Evolutionary conservation across 2,329 filamentous ascomycete species (phyloP).

Genomic region (Didymellaceae sp.): DNA sequence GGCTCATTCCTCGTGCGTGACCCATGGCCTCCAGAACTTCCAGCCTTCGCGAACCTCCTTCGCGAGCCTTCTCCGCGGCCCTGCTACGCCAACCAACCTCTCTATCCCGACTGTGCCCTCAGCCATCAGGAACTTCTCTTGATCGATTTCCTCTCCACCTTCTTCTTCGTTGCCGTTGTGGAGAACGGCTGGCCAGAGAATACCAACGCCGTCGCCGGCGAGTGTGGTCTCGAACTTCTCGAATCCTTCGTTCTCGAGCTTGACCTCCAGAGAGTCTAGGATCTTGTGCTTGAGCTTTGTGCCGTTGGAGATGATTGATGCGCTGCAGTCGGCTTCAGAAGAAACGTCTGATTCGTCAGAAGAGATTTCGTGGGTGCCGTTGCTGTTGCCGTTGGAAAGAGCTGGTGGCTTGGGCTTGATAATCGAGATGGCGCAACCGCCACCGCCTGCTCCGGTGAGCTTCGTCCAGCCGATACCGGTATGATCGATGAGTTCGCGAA

Average conservation of each 20-base stretch:
- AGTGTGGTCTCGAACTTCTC: slow-evolving; percentile 86
- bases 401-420: slow-evolving; percentile 67
- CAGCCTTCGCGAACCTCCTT: slow-evolving; percentile 48
- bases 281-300: slow-evolving; percentile 47
- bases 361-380: slow-evolving; percentile 29
- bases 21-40: slow-evolving; percentile 51
- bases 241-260: slow-evolving; percentile 69
- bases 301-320: slow-evolving; percentile 40
- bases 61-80: slow-evolving; percentile 32
- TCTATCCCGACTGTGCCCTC: slow-evolving; percentile 87
- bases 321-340: slow-evolving; percentile 34
- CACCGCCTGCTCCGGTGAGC: slow-evolving; percentile 92
- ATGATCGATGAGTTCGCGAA: slow-evolving; percentile 84
- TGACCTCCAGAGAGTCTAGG: slow-evolving; percentile 67
- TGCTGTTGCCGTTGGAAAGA: slow-evolving; percentile 54
- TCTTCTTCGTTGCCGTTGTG: slow-evolving; percentile 83
- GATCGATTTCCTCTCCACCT: slow-evolving; percentile 89
- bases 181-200: slow-evolving; percentile 90
- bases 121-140: slow-evolving; percentile 85
- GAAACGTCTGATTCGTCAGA: slow-evolving; percentile 35
- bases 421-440: slow-evolving; percentile 92
- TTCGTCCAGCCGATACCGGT: slow-evolving; percentile 96
- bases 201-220: slow-evolving; percentile 90
- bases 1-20: slow-evolving; percentile 25
- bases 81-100: slow-evolving; percentile 76